Evolutionary conservation across 2,329 filamentous ascomycete species (phyloP).

Genomic region (Beauveria caledonica): DNA sequence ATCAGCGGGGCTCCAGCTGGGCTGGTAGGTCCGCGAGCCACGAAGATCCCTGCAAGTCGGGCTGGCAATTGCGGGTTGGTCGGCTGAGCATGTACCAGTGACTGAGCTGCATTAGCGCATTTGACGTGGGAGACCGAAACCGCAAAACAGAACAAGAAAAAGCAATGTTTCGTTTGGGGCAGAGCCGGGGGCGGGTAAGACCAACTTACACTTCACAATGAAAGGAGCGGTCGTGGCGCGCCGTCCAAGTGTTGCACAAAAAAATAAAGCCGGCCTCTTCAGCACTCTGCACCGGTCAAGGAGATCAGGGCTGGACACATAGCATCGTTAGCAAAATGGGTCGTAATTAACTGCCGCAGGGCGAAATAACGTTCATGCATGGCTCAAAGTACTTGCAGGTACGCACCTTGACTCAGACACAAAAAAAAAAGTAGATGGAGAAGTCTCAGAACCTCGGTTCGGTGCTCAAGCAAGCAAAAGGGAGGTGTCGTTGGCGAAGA

Average conservation of each 20-base stretch:
- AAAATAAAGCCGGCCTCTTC: not conserved
- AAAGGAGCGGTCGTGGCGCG: not conserved
- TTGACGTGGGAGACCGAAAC: constrained; percentile 2
- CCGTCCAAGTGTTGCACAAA: not conserved
- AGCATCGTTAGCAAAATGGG: not conserved
- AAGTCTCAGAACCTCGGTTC: constrained; percentile 2
- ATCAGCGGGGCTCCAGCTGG: not conserved
- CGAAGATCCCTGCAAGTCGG: constrained; percentile 16
- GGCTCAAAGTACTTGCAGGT: not conserved
- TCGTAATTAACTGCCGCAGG: not conserved
- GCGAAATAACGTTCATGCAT: not conserved
- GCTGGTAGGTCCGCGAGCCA: constrained; percentile 1
- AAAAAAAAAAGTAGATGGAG: not conserved
- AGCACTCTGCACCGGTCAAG: not conserved
- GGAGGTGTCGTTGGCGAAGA: not conserved
- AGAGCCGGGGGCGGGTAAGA: not conserved
- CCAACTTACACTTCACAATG: not conserved
- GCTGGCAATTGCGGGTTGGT: constrained; percentile 8
- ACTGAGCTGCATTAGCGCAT: not conserved
- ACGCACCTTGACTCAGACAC: constrained; percentile 2
- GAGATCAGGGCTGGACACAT: not conserved
- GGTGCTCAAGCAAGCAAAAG: not conserved
- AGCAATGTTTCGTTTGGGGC: not conserved
- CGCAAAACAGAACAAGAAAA: constrained; percentile 8
- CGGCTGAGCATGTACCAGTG: constrained; percentile 11